A percentile compares a stretch with the other conserved stretches of the same genome.
These are phyloP conservation scores for Plasmodium fragile DNA, from an alignment of 169 alveolate species.

Conservation along the genomic window DNA sequence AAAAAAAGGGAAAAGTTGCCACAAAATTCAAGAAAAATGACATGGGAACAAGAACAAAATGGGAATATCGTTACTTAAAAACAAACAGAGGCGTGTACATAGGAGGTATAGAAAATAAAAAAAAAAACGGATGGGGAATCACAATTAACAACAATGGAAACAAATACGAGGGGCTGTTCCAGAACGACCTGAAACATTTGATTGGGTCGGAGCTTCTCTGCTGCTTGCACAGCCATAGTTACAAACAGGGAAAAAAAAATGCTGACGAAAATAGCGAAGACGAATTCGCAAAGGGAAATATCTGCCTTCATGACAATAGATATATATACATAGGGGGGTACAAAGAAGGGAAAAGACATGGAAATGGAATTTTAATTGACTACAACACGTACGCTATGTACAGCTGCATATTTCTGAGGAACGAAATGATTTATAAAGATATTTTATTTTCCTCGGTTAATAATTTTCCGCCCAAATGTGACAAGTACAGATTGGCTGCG, in stretches of 20 bases:
- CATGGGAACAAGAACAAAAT: conserved; percentile 74
- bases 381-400: conserved; percentile 77
- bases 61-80: conserved; percentile 38
- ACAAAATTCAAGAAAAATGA: conserved; percentile 34
- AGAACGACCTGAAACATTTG: conserved; percentile 77
- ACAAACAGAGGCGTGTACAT: conserved; percentile 42
- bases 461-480: conserved; percentile 1
- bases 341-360: conserved; percentile 79
- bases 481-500: not conserved
- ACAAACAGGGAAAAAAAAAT: conserved; percentile 30
- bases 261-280: conserved; percentile 61
- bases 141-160: conserved; percentile 79
- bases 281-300: conserved; percentile 64
- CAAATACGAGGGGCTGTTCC: conserved; percentile 81
- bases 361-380: conserved; percentile 80
- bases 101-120: conserved; percentile 49
- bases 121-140: conserved; percentile 83
- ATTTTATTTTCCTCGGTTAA: conserved; percentile 49
- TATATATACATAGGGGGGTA: conserved; percentile 72
- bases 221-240: conserved; percentile 64
- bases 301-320: conserved; percentile 65
- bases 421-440: conserved; percentile 51
- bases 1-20: not conserved
- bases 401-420: conserved; percentile 70
- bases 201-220: conserved; percentile 78